Conservation (phyloP, 225 moss, liverwort and hornwort species). For the Bryum argenteum region DNA sequence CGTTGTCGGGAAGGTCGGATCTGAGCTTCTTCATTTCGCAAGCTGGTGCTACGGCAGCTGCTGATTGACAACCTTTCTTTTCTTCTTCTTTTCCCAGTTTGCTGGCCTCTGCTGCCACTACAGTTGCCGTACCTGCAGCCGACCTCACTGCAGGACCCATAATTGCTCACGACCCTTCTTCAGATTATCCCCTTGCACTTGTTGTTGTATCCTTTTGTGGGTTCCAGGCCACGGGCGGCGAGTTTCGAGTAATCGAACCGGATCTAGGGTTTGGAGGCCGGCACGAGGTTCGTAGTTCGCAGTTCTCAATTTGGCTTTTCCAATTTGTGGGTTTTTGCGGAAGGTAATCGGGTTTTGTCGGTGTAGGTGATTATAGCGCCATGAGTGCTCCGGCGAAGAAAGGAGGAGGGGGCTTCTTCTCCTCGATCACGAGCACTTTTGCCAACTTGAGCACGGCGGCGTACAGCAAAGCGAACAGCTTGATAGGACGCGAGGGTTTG, state of each 20-base stretch:
- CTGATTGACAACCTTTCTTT: background rate
- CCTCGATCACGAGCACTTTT: constrained; percentile 62
- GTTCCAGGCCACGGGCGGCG: background rate
- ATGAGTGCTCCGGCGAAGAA: constrained; percentile 69
- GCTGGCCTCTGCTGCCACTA: background rate
- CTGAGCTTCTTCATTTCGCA: background rate
- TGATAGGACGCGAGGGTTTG: constrained; percentile 83
- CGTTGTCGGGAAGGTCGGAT: constrained; percentile 33
- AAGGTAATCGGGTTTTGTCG: background rate
- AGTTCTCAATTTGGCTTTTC: background rate
- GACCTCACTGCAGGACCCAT: background rate
- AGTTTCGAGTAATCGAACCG: background rate
- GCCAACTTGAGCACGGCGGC: constrained; percentile 81
- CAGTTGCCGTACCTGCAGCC: background rate
- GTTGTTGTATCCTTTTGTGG: background rate
- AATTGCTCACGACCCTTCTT: no score
- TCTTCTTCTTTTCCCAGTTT: background rate
- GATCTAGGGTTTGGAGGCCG: constrained; percentile 32
- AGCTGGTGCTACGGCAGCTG: no score
- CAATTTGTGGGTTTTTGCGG: background rate
- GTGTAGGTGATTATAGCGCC: constrained; percentile 22
- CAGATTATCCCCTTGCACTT: no score
- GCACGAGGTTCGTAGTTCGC: constrained; percentile 14
- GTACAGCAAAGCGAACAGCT: constrained; percentile 68
- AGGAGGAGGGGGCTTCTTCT: constrained; percentile 65